These are phyloP conservation scores for Thelonectria rubi DNA, from an alignment of 2,329 filamentous ascomycete species.

Conservation along the genomic window DNA sequence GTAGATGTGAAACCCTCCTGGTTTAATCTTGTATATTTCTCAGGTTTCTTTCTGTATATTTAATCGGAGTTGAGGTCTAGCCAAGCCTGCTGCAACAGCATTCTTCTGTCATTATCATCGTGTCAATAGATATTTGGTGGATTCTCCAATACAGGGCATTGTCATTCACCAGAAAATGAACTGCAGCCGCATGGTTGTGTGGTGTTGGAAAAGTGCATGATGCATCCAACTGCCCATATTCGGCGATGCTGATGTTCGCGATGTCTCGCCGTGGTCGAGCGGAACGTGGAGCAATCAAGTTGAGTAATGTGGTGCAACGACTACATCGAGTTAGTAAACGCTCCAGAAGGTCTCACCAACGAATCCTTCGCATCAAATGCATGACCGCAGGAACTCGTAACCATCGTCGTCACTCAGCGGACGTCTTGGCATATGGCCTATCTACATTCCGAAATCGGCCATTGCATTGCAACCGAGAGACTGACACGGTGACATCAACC, in stretches of 20 bases:
- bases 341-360: neutral
- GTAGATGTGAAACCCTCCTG: neutral
- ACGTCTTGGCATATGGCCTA: neutral
- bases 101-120: slow-evolving; percentile 5
- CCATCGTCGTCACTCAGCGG: neutral
- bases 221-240: no score
- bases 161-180: no score
- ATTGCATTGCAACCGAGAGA: neutral
- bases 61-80: neutral
- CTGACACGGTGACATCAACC: neutral
- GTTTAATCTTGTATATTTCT: slow-evolving; percentile 13
- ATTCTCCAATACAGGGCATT: no score
- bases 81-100: neutral
- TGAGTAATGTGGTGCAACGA: neutral
- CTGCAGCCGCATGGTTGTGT: no score
- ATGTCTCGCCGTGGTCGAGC: no score
- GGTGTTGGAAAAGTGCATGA: no score
- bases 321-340: neutral
- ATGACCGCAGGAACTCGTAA: neutral
- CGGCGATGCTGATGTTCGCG: no score
- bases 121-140: neutral
- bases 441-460: neutral
- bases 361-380: neutral
- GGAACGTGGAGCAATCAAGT: no score
- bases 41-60: neutral